These are phyloP conservation scores for Articulospora tetracladia DNA, from an alignment of 495 filamentous ascomycete species.

Conservation along the genomic window DNA sequence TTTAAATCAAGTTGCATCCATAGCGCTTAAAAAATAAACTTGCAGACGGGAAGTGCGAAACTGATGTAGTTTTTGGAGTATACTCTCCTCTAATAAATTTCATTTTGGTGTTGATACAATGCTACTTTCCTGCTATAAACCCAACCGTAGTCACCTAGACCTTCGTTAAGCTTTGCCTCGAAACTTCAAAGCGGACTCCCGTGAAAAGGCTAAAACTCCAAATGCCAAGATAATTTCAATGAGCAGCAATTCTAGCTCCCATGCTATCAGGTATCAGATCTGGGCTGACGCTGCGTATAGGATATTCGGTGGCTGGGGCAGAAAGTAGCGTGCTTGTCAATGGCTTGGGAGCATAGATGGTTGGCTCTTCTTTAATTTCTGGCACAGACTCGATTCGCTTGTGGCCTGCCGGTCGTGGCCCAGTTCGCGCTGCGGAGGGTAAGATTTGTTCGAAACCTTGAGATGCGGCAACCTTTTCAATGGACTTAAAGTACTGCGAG, in stretches of 20 bases:
- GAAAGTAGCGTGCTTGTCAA: conserved; percentile 38
- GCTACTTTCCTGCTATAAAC: no score
- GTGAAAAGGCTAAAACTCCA: not conserved
- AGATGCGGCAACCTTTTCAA: conserved; percentile 53
- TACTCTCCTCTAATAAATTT: no score
- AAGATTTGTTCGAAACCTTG: conserved; percentile 58
- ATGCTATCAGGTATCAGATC: conserved; percentile 66
- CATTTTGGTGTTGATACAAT: no score
- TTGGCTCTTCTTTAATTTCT: conserved; percentile 35
- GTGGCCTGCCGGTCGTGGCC: conserved; percentile 6
- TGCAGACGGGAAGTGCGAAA: no score
- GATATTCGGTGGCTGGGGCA: conserved; percentile 46
- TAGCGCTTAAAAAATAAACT: no score
- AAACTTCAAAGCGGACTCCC: not conserved
- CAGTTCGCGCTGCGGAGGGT: conserved; percentile 42
- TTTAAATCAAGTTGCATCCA: no score
- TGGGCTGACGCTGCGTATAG: conserved; percentile 41
- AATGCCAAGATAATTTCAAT: conserved; percentile 1
- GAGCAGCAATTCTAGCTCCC: conserved; percentile 35
- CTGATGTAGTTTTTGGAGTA: no score
- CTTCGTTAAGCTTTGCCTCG: no score
- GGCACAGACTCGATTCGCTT: conserved; percentile 12
- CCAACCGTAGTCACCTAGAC: no score
- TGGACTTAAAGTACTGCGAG: conserved; percentile 62
- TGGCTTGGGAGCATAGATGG: conserved; percentile 35